phyloP scores from a whole-genome alignment of 1,284 basidiomycete species.

The Mycosarcoma maydis region DNA sequence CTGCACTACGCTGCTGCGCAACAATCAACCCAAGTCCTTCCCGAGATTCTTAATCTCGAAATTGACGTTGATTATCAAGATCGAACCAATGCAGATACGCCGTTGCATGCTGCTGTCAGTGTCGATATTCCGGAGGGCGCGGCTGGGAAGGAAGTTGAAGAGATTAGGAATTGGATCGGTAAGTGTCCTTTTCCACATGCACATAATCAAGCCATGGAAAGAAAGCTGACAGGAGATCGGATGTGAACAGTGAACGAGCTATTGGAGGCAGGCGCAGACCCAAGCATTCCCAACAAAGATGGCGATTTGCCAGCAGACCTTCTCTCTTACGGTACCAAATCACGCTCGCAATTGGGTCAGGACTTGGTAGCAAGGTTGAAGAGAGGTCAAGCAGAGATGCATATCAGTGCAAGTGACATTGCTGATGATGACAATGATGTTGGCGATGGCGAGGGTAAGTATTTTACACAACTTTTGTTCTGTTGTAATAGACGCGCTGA shows the following conservation, averaged over 20 bases:
- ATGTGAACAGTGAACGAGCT: slow-evolving; percentile 55
- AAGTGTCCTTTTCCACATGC: slow-evolving; percentile 25
- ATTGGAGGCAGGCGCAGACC: slow-evolving; percentile 61
- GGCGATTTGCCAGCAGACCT: slow-evolving; percentile 59
- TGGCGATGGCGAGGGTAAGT: slow-evolving; percentile 41
- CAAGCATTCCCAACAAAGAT: slow-evolving; percentile 53
- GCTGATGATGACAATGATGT: slow-evolving; percentile 42
- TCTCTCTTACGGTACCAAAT: slow-evolving; percentile 45
- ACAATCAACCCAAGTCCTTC: slow-evolving; percentile 51
- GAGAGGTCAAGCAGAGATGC: slow-evolving; percentile 47
- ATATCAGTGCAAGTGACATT: slow-evolving; percentile 47
- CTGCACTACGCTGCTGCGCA: slow-evolving; percentile 61
- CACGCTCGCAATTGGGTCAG: slow-evolving; percentile 46
- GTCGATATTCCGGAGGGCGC: slow-evolving; percentile 64
- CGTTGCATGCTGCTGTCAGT: slow-evolving; percentile 80
- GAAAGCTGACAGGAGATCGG: not conserved
- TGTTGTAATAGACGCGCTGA: too few species aligned
- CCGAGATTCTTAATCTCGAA: slow-evolving; percentile 60
- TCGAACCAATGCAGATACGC: slow-evolving; percentile 78
- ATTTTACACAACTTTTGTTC: not conserved
- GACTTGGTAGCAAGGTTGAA: slow-evolving; percentile 49
- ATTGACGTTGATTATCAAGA: slow-evolving; percentile 88
- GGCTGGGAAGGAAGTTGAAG: slow-evolving; percentile 70
- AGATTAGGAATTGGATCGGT: slow-evolving; percentile 72
- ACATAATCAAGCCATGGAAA: not conserved